Evolutionary conservation across 2,329 filamentous ascomycete genomes (phyloP), one percentile per base, ranked within the genome.

Genomic region (Aspergillus aculeatinus): DNA sequence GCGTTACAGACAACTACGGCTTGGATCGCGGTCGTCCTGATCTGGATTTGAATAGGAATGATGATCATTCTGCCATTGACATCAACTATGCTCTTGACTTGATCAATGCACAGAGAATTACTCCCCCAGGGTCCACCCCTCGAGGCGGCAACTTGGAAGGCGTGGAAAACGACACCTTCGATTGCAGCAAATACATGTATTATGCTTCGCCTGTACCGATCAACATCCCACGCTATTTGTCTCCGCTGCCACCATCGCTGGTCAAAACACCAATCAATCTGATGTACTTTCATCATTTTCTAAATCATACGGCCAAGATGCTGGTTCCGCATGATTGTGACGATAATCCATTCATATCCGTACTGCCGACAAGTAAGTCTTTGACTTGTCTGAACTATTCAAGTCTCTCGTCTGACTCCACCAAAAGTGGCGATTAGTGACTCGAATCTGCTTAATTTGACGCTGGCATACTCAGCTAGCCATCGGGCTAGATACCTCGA

Each of bases 391-490:
- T 11, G 7, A 12, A 9, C 11, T 7, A 9, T 1, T 27, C n/a
- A 5, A 12, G 3, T 3, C 12, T n/a, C 25, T 23, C 4, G 48
- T 10, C 16, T 81, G 25, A 78, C 84, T 57, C 80, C 86, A 66
- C 75, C 21, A 76, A 31, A 25, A 80, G 78, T 81, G 79, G 79
- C 78, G 5, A 73, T 80, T 52, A 71, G 73, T 60, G 71, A 72
- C 55, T 64, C 67, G 3, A 89, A 92, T 68, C 82, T 96, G 1
- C 81, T 96, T 55, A 90, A 90, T 65, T 79, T 96, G 33, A 80
- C 95, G 51, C 82, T 96, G 25, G 89, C 91, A 21, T 96, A 92
- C 73, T 92, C 90, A 67, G 91, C 91, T n/a, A 91, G 88, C 29
- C 91, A 96, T 72, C 85, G 91, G 58, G 89, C 91, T 10, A 85